Evolutionary conservation across 108 stramenopile species (phyloP).

Genomic region (Cyclotella atomus): DNA sequence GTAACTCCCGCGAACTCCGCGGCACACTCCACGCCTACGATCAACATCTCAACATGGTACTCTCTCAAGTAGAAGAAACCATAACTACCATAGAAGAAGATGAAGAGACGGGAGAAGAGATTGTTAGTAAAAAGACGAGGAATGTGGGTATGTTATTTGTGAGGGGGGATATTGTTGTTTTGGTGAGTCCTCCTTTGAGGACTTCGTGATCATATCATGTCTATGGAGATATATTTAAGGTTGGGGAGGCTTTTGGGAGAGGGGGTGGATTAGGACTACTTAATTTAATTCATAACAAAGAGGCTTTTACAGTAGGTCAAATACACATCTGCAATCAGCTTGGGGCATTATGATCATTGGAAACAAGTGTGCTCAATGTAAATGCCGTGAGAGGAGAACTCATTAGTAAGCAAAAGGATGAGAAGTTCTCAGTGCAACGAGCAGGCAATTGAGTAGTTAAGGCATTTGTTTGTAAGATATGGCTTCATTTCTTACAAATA

Average conservation of each 20-base stretch:
- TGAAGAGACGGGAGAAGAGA: conserved; percentile 97
- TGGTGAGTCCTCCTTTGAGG: conserved; percentile 89
- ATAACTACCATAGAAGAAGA: conserved; percentile 93
- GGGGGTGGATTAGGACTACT: too few relatives aligned
- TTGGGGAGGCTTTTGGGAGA: background rate
- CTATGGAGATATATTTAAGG: background rate
- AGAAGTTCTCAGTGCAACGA: too few relatives aligned
- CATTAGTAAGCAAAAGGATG: background rate
- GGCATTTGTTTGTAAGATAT: too few relatives aligned
- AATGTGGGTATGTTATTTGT: conserved; percentile 99
- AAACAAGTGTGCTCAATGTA: too few relatives aligned
- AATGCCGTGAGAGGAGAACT: too few relatives aligned
- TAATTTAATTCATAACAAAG: too few relatives aligned
- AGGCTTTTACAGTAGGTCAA: too few relatives aligned
- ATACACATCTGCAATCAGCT: too few relatives aligned
- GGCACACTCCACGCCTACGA: conserved; percentile 99
- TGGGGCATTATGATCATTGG: too few relatives aligned
- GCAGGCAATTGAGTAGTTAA: too few relatives aligned
- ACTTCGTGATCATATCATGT: conserved; percentile 40
- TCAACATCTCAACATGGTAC: conserved; percentile 99
- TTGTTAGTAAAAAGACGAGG: conserved; percentile 91
- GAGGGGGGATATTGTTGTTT: conserved; percentile 96
- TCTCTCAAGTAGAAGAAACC: conserved; percentile 99
- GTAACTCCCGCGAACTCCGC: conserved; percentile 95
- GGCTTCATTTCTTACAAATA: too few relatives aligned